Conservation (phyloP, 1,284 basidiomycete species). For the Phellopilus nigrolimitatus region DNA sequence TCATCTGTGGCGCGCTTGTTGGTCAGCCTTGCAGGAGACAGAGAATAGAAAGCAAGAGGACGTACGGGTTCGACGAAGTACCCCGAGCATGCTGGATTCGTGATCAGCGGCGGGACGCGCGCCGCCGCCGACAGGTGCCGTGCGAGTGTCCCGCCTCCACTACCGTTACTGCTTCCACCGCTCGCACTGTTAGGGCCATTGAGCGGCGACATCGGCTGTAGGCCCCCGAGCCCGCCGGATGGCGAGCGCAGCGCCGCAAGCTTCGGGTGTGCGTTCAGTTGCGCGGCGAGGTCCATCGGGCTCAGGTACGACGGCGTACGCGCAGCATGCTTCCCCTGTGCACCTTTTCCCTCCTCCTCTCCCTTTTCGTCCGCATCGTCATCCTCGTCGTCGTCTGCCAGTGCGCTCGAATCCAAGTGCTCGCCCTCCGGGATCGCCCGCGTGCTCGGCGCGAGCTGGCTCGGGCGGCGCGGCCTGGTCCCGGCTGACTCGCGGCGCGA, state of each 20-base stretch:
- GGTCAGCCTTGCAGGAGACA: too few species aligned
- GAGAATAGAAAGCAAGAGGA: slow-evolving; percentile 22
- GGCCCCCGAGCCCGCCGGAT: not conserved
- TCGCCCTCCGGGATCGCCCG: slow-evolving; percentile 8
- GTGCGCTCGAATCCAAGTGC: slow-evolving; percentile 8
- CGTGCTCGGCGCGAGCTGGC: slow-evolving; percentile 2
- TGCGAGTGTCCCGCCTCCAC: not conserved
- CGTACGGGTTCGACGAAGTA: slow-evolving; percentile 95
- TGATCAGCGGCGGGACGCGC: slow-evolving; percentile 61
- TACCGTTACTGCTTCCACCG: not conserved
- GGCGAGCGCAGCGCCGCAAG: slow-evolving; percentile 29
- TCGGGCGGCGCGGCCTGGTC: slow-evolving; percentile 6
- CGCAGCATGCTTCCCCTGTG: not conserved
- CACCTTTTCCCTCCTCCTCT: not conserved
- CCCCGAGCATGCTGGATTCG: slow-evolving; percentile 81
- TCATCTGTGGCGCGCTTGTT: too few species aligned
- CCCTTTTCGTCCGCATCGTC: slow-evolving; percentile 9
- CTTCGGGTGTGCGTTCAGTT: slow-evolving; percentile 31
- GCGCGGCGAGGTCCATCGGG: slow-evolving; percentile 29
- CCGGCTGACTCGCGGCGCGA: slow-evolving; percentile 3
- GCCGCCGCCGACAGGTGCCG: slow-evolving; percentile 25
- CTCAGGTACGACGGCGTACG: slow-evolving; percentile 10
- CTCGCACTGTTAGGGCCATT: too few species aligned
- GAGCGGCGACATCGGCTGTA: slow-evolving; percentile 30
- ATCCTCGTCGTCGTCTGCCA: slow-evolving; percentile 19